Evolutionary conservation across 2,329 filamentous ascomycete genomes (phyloP).

Genomic region (Aspergillus sp.): DNA sequence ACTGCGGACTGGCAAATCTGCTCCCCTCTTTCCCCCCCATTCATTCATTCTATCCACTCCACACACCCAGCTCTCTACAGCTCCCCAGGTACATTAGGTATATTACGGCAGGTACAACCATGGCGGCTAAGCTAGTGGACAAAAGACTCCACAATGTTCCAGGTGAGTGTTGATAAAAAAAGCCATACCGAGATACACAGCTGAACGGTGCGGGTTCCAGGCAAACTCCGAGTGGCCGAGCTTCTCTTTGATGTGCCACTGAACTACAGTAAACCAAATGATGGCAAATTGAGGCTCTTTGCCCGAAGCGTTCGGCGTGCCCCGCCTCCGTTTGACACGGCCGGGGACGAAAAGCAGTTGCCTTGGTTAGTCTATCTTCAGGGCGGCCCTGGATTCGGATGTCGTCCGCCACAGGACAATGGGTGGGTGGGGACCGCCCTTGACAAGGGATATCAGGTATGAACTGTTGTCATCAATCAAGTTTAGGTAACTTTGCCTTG

Average conservation of each 20-base stretch:
- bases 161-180: constrained; percentile 21
- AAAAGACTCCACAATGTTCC: constrained; percentile 36
- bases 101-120: constrained; percentile 11
- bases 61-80: not conserved
- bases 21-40: not conserved
- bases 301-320: constrained; percentile 69
- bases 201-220: constrained; percentile 42
- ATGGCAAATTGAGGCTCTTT: constrained; percentile 69
- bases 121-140: constrained; percentile 39
- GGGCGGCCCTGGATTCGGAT: constrained; percentile 81
- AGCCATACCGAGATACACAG: not conserved
- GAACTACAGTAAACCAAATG: constrained; percentile 65
- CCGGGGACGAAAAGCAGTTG: constrained; percentile 48
- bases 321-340: constrained; percentile 45
- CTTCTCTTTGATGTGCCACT: constrained; percentile 83
- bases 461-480: constrained; percentile 4
- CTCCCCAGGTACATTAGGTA: not conserved
- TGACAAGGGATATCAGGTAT: constrained; percentile 75
- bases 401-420: constrained; percentile 69
- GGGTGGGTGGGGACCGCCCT: constrained; percentile 69
- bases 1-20: not conserved
- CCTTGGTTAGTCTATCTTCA: constrained; percentile 72
- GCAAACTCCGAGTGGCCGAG: constrained; percentile 73
- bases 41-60: not conserved
- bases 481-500: not conserved